Base-by-base conservation (phyloP, 140 eudicot genomes). In the Cichorium intybus region DNA sequence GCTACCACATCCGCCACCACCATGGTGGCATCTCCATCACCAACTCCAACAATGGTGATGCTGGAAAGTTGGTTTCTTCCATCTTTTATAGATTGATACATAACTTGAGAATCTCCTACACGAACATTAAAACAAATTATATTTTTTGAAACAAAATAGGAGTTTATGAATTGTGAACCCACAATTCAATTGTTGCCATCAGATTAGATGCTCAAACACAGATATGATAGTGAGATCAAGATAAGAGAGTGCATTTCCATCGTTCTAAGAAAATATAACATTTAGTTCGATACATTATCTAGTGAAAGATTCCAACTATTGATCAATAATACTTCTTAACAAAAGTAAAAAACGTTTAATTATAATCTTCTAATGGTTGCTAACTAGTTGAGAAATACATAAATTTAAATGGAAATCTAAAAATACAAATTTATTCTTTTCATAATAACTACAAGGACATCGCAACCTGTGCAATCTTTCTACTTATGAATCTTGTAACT, bases 1-100 rank as follows among this genome's bases (percentile, higher is more conserved):
- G 9, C 10, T 1, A n/a, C 34, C 18, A 11, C 34, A 22, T 35
- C 62, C 37, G 0, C 3, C 4, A 23, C 39, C 24, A 7, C 24
- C 53, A 66, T 15, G 18, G 21, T 41, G 64, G 2, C 60, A 37
- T 18, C 71, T 12, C 18, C 46, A 20, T 34, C 73, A 10, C 17
- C 34, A 4, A 9, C 29, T 9, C 18, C 27, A 17, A 12, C 14
- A 18, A 22, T 34, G 10, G 12, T 35, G 22, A 33, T 35, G 31
- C 29, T 59, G 28, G 35, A 28, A 56, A 56, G 57, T 28, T 48
- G 51, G 22, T 34, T 10, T 28, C 24, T 64, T 46, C 58, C 70
- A 48, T 43, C 33, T 66, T 56, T 66, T 34, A 34, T 6, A 52
- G 53, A 53, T 41, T 53, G 62, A 45, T 66, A 7, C 23, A 65